Percentiles rank a stretch among this genome's conserved stretches.
phyloP scores from a whole-genome alignment of 306 rosid genomes.

The Cicer cuneatum region DNA sequence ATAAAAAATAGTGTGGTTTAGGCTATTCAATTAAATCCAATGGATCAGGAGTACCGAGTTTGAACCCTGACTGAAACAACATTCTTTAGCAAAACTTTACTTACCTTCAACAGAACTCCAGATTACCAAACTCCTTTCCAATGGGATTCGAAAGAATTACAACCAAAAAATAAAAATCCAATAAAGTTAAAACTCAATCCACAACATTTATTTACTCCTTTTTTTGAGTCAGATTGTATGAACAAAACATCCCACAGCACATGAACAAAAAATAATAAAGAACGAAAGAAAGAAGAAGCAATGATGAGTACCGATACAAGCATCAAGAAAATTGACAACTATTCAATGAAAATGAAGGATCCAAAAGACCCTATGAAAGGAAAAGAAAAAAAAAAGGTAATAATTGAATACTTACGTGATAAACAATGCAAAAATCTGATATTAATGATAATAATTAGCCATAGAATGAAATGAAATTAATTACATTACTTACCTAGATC shows the following conservation, averaged over 20 bases:
- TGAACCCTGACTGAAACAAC: too few relatives aligned
- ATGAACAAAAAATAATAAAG: too few relatives aligned
- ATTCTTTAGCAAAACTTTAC: too few relatives aligned
- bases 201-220: not conserved
- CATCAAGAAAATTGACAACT: conserved; percentile 41
- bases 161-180: not conserved
- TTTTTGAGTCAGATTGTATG: too few relatives aligned
- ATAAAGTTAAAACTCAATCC: conserved; percentile 35
- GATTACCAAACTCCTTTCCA: too few relatives aligned
- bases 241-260: too few relatives aligned
- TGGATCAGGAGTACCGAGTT: too few relatives aligned
- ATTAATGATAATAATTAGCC: conserved; percentile 20
- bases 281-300: too few relatives aligned
- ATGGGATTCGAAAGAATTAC: not conserved
- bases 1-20: conserved; percentile 4
- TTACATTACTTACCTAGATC: conserved; percentile 30
- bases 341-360: conserved; percentile 52
- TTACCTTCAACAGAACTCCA: too few relatives aligned
- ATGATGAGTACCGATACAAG: not conserved
- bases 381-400: not conserved
- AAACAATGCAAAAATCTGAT: not conserved
- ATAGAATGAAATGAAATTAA: conserved; percentile 4
- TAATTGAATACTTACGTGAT: conserved; percentile 17
- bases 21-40: conserved; percentile 3
- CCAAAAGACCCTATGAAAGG: conserved; percentile 35